Evolutionary conservation across 495 filamentous ascomycete species (phyloP).

Genomic region (Mytilinidion resinicola): DNA sequence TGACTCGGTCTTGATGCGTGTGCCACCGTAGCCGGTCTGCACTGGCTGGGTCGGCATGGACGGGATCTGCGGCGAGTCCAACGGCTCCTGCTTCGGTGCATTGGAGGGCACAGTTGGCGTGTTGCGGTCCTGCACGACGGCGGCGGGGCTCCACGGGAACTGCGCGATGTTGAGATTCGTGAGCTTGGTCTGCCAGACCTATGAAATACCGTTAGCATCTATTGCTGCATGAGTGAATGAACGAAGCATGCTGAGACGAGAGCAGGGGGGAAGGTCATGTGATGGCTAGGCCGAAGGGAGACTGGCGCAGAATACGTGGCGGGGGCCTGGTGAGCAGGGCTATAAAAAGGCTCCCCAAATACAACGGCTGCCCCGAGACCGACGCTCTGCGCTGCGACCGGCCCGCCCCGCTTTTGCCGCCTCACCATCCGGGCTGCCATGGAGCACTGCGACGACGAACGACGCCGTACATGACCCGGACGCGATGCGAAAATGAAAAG

Average conservation of each 20-base stretch:
- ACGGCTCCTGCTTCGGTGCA: slow-evolving; percentile 34
- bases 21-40: slow-evolving; percentile 34
- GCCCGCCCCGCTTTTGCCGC: slow-evolving; percentile 30
- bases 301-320: slow-evolving; percentile 21
- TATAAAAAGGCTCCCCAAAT: slow-evolving; percentile 31
- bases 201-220: neutral
- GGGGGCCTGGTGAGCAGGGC: slow-evolving; percentile 22
- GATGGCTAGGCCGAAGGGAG: slow-evolving; percentile 22
- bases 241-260: neutral
- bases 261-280: slow-evolving; percentile 13
- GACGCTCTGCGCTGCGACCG: slow-evolving; percentile 20
- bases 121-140: slow-evolving; percentile 47
- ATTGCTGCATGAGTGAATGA: neutral
- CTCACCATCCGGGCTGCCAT: slow-evolving; percentile 24
- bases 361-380: slow-evolving; percentile 22
- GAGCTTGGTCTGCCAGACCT: slow-evolving; percentile 93
- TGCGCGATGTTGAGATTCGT: slow-evolving; percentile 71
- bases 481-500: slow-evolving; percentile 23
- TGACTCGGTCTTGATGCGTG: slow-evolving; percentile 70
- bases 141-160: slow-evolving; percentile 89
- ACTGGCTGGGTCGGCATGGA: slow-evolving; percentile 23
- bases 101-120: slow-evolving; percentile 58
- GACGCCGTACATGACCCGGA: slow-evolving; percentile 7
- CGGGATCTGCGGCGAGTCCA: slow-evolving; percentile 33
- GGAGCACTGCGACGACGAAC: slow-evolving; percentile 6